Conservation (phyloP, 805 yeast species). For the Candida vaughaniae region DNA sequence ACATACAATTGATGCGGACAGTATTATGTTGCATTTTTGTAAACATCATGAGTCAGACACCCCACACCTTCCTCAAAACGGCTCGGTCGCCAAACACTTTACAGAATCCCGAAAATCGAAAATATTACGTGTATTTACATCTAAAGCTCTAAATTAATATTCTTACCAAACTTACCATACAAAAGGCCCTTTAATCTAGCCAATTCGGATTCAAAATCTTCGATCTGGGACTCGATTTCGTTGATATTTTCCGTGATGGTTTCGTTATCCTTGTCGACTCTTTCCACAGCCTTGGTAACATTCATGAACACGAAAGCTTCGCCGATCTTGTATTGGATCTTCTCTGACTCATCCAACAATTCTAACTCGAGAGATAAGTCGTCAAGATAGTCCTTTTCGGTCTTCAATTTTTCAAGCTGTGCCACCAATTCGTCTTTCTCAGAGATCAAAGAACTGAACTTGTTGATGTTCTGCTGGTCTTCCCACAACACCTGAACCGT, state of each 20-base stretch:
- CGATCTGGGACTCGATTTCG: conserved; percentile 46
- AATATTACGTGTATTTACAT: background rate
- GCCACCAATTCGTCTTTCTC: conserved; percentile 60
- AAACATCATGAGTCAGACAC: too few relatives aligned
- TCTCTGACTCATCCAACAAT: conserved; percentile 72
- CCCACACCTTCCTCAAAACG: too few relatives aligned
- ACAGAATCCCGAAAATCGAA: too few relatives aligned
- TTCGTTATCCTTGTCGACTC: conserved; percentile 63
- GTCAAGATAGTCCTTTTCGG: conserved; percentile 84
- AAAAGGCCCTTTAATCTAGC: conserved; percentile 64
- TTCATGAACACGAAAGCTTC: conserved; percentile 72
- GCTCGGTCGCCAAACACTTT: too few relatives aligned
- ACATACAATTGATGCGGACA: too few relatives aligned
- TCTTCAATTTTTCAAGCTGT: conserved; percentile 47
- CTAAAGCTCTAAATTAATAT: conserved; percentile 77
- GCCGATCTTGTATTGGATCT: conserved; percentile 76
- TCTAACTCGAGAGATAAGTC: conserved; percentile 86
- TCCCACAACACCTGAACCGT: conserved; percentile 68
- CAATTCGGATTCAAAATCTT: conserved; percentile 53
- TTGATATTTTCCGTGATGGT: conserved; percentile 50
- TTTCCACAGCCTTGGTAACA: conserved; percentile 64
- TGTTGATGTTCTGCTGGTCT: conserved; percentile 88
- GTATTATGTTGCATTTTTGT: too few relatives aligned
- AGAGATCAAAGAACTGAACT: conserved; percentile 78
- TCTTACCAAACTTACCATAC: conserved; percentile 85